Evolutionary conservation across 768 basidiomycete genomes (phyloP), one percentile per base, ranked within the genome.

Genomic region (Tulasnella sp.): DNA sequence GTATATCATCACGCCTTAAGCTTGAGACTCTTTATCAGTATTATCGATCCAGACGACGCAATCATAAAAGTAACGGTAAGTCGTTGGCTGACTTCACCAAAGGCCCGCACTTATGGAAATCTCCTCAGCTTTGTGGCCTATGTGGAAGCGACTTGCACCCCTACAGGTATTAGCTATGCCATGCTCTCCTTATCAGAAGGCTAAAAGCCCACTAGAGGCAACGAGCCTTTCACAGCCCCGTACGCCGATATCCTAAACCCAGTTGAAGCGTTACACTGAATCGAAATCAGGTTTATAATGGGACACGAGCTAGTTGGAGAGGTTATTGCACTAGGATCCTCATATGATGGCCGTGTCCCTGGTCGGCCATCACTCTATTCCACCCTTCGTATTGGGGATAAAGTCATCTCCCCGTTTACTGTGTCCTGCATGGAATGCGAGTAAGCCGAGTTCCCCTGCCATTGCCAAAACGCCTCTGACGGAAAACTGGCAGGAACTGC

Each of bases 341-440:
- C 84, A 79, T 93, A 89, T 80, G 84, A 84, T 5, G 79, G 83
- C 15, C 74, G 49, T 8, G 82, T 81, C 9, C 82, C 80, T 5
- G 88, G 86, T 64, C 85, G 92, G 68, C 91, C 92, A 0, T 80
- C 81, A 34, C 83, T 92, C 22, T 93, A 93, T 78, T 84, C 89
- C 0, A 87, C 83, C 31, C 85, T 94, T 73, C 88, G 86, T 74
- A 82, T 92, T 7, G 92, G 92, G 6, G 90, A 94, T 81, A 91
- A 89, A 80, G 91, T 94, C 17, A 89, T 94, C 31, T 89, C 91
- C 0, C 91, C 93, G 2, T 94, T 93, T 82, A 92, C 92, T 0
- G 86, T 87, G n/a, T 91, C 88, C 70, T 94, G 93, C 79, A 90
- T 90, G n/a, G 92, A 93, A 80, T 94, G 93, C 86, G 88, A 90